Evolutionary conservation across 1,284 basidiomycete genomes (phyloP).

Genomic region (Limonomyces culmigenus): DNA sequence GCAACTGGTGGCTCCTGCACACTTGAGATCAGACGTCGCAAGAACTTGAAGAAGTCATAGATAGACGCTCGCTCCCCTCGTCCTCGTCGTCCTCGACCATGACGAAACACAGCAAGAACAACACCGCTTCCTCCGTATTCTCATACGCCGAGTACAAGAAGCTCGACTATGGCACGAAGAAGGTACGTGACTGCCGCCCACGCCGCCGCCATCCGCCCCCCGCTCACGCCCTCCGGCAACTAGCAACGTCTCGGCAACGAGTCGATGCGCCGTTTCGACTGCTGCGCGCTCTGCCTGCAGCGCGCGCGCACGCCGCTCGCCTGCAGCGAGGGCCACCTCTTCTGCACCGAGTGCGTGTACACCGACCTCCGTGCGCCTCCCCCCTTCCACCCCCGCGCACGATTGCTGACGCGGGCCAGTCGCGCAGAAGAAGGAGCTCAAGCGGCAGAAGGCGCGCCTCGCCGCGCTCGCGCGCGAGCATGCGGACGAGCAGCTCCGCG

Average conservation of each 20-base stretch:
- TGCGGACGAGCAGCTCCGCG: slow-evolving; percentile 51
- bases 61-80: too few relatives aligned
- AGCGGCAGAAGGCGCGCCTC: slow-evolving; percentile 64
- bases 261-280: slow-evolving; percentile 78
- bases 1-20: too few relatives aligned
- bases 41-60: too few relatives aligned
- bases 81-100: too few relatives aligned
- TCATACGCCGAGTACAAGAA: slow-evolving; percentile 77
- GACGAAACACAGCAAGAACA: slow-evolving; percentile 83
- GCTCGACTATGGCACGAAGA: slow-evolving; percentile 67
- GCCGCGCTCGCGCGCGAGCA: slow-evolving; percentile 60
- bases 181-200: slow-evolving; percentile 21
- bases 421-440: slow-evolving; percentile 81
- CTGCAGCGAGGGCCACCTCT: slow-evolving; percentile 74
- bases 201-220: too few relatives aligned
- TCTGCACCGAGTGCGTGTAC: slow-evolving; percentile 80
- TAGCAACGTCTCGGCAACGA: slow-evolving; percentile 80
- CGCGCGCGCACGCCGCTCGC: slow-evolving; percentile 64
- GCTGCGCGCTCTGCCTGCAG: slow-evolving; percentile 74
- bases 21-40: too few relatives aligned
- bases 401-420: slow-evolving; percentile 22
- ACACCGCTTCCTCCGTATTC: slow-evolving; percentile 73
- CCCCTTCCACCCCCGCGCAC: not conserved
- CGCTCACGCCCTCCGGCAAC: too few relatives aligned
- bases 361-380: slow-evolving; percentile 47